These are phyloP conservation scores for Diaporthe destruens DNA, from an alignment of 2,329 filamentous ascomycete species.

Conservation along the genomic window DNA sequence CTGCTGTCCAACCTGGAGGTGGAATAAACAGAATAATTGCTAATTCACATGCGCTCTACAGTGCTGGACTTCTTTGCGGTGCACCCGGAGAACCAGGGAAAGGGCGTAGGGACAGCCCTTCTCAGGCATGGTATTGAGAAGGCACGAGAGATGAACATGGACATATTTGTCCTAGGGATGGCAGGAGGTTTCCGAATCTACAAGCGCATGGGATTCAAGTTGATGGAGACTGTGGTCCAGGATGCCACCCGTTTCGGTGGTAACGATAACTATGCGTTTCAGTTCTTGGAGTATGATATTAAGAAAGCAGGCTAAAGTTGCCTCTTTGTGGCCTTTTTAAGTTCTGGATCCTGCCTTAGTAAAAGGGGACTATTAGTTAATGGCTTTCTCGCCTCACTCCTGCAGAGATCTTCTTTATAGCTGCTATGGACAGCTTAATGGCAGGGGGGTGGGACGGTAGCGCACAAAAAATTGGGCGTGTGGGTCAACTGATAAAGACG, in stretches of 20 bases:
- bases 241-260: conserved; percentile 46
- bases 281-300: conserved; percentile 45
- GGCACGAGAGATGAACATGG: conserved; percentile 44
- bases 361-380: no score
- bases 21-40: not conserved
- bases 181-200: conserved; percentile 43
- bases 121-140: conserved; percentile 43
- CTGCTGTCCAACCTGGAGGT: not conserved
- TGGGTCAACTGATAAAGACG: no score
- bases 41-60: not conserved
- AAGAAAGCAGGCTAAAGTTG: not conserved
- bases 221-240: conserved; percentile 43
- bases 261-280: conserved; percentile 43
- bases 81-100: conserved; percentile 44
- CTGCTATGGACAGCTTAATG: no score
- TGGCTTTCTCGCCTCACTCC: no score
- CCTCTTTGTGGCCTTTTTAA: no score
- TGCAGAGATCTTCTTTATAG: no score
- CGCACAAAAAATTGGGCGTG: no score
- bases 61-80: conserved; percentile 47
- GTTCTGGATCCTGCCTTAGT: no score
- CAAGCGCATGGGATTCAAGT: conserved; percentile 44
- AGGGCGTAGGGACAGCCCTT: conserved; percentile 45
- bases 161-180: conserved; percentile 46
- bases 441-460: no score